Evolutionary conservation across 202 grass and related monocot genomes (phyloP).

Genomic region (Eragrostis tef): DNA sequence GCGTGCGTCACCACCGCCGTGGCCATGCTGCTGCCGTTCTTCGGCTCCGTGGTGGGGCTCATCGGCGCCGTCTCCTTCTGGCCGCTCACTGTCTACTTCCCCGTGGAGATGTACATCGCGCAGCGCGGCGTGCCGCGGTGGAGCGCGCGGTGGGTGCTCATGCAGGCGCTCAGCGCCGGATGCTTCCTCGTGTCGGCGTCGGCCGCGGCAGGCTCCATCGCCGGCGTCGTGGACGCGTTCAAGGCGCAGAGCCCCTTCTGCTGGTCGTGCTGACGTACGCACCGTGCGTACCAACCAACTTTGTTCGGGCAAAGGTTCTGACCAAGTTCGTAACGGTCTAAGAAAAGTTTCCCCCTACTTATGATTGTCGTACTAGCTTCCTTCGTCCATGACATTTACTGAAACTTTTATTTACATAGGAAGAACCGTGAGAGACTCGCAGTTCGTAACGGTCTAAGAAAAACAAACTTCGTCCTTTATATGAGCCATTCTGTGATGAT

Average conservation of each 20-base stretch:
- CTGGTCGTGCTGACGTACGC: background rate
- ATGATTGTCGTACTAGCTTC: too few relatives aligned
- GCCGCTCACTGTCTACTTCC: slow-evolving; percentile 34
- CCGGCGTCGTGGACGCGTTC: slow-evolving; percentile 19
- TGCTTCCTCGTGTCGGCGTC: slow-evolving; percentile 1
- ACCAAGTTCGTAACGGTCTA: too few relatives aligned
- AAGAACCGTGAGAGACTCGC: too few relatives aligned
- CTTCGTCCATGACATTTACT: too few relatives aligned
- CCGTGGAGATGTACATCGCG: slow-evolving; percentile 50
- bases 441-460: too few relatives aligned
- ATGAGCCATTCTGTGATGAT: too few relatives aligned
- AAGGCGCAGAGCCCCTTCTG: slow-evolving; percentile 28
- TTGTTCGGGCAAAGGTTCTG: too few relatives aligned
- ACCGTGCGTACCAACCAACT: too few relatives aligned
- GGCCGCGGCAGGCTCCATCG: background rate
- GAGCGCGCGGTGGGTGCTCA: slow-evolving; percentile 42
- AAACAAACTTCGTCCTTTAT: too few relatives aligned
- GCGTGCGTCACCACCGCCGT: slow-evolving; percentile 60
- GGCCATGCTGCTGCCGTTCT: slow-evolving; percentile 65
- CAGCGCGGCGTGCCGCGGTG: slow-evolving; percentile 29
- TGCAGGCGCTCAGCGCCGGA: slow-evolving; percentile 44
- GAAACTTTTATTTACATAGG: too few relatives aligned
- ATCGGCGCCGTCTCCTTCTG: slow-evolving; percentile 57
- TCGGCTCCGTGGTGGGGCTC: slow-evolving; percentile 57
- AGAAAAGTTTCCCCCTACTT: too few relatives aligned